A percentile compares a stretch with the other conserved stretches of the same genome.
These are phyloP conservation scores for Phialocephala subalpina DNA, from an alignment of 2,329 filamentous ascomycete genomes.

Conservation along the genomic window DNA sequence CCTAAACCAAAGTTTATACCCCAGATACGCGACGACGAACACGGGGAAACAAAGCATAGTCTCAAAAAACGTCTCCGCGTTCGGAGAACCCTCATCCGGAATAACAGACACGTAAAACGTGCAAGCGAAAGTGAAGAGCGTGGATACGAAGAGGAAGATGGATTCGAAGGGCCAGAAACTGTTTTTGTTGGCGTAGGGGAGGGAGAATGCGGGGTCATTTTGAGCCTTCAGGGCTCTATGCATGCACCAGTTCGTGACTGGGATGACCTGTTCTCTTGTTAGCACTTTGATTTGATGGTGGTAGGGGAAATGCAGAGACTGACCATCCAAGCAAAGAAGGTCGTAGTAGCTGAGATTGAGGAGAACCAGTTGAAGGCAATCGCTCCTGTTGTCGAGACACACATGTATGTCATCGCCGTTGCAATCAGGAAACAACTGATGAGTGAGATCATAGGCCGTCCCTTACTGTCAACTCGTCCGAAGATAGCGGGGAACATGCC, in stretches of 20 bases:
- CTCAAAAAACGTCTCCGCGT: background rate
- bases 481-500: constrained; percentile 5
- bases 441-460: background rate
- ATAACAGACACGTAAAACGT: constrained; percentile 6
- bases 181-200: background rate
- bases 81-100: background rate
- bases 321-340: constrained; percentile 6
- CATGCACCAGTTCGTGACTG: constrained; percentile 6
- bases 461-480: background rate
- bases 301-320: background rate
- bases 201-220: background rate
- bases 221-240: background rate
- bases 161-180: constrained; percentile 5
- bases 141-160: constrained; percentile 11
- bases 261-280: background rate
- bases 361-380: constrained; percentile 9
- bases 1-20: constrained; percentile 3
- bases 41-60: constrained; percentile 3
- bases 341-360: background rate
- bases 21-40: background rate
- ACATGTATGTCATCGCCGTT: background rate
- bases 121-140: constrained; percentile 18
- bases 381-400: background rate
- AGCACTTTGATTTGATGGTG: background rate
- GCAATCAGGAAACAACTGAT: background rate